Conservation (phyloP, 2,329 filamentous ascomycete species). For the Exserohilum rostratum region DNA sequence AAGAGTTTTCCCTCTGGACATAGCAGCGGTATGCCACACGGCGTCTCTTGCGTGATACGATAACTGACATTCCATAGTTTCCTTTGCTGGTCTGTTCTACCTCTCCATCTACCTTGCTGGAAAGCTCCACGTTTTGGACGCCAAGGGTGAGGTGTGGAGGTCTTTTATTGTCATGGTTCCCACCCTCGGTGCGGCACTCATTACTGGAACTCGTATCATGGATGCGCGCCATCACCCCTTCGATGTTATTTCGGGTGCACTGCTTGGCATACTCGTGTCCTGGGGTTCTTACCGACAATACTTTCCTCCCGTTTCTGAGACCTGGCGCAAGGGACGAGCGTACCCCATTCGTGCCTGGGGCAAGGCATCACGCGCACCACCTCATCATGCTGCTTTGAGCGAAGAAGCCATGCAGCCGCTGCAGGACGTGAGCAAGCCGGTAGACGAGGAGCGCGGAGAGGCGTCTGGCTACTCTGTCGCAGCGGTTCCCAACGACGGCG, state of each 20-base stretch:
- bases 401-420: slow-evolving; percentile 44
- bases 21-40: slow-evolving; percentile 54
- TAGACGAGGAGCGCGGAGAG: slow-evolving; percentile 42
- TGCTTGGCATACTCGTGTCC: slow-evolving; percentile 60
- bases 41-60: background rate
- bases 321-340: slow-evolving; percentile 64
- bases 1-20: slow-evolving; percentile 65
- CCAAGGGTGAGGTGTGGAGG: slow-evolving; percentile 66
- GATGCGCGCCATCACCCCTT: slow-evolving; percentile 67
- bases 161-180: slow-evolving; percentile 61
- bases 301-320: slow-evolving; percentile 62
- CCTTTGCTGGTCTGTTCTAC: slow-evolving; percentile 65
- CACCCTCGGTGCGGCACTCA: slow-evolving; percentile 59
- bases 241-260: slow-evolving; percentile 63
- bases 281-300: slow-evolving; percentile 64
- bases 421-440: slow-evolving; percentile 31
- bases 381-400: slow-evolving; percentile 29
- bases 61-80: slow-evolving; percentile 49
- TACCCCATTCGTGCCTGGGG: slow-evolving; percentile 65
- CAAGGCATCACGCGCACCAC: slow-evolving; percentile 43
- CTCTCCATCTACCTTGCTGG: slow-evolving; percentile 65
- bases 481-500: slow-evolving; percentile 22
- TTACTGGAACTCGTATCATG: slow-evolving; percentile 65
- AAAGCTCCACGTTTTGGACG: slow-evolving; percentile 65
- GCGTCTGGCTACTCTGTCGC: slow-evolving; percentile 40